These are phyloP conservation scores for Xylaria sp. DNA, from an alignment of 2,329 filamentous ascomycete species.

Conservation along the genomic window DNA sequence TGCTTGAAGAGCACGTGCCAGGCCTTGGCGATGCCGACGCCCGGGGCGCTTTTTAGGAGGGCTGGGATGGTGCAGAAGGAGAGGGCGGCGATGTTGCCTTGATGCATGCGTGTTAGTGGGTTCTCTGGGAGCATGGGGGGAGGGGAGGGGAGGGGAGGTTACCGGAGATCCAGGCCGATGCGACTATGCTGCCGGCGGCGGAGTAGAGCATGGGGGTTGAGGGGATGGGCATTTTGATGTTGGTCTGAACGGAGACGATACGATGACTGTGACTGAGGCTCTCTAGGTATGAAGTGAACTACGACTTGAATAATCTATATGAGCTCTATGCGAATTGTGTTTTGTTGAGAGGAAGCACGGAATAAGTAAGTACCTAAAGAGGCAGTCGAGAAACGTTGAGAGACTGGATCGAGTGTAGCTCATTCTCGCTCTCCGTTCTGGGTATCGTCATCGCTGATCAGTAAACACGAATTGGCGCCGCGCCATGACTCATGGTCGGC, in stretches of 20 bases:
- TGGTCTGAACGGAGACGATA: no score
- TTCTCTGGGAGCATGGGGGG: background rate
- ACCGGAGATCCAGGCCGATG: slow-evolving; percentile 29
- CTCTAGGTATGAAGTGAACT: no score
- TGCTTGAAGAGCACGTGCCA: slow-evolving; percentile 25
- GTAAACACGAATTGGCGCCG: no score
- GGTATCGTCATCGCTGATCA: no score
- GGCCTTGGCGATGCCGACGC: slow-evolving; percentile 23
- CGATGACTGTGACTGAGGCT: no score
- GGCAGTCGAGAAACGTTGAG: no score
- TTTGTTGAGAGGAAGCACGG: no score
- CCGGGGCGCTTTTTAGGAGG: slow-evolving; percentile 18
- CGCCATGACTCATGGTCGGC: background rate
- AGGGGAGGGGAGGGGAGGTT: background rate
- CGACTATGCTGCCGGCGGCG: slow-evolving; percentile 23
- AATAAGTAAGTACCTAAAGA: no score
- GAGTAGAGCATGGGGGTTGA: slow-evolving; percentile 24
- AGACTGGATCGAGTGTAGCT: no score
- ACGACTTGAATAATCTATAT: no score
- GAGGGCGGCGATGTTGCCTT: slow-evolving; percentile 23
- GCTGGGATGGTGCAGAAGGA: slow-evolving; percentile 25
- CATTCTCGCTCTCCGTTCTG: no score
- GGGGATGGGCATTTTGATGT: slow-evolving; percentile 20
- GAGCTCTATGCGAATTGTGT: no score
- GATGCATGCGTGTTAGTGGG: slow-evolving; percentile 15